Base-by-base conservation (phyloP, 2,329 filamentous ascomycete genomes). In the Chlorencoelia australis region DNA sequence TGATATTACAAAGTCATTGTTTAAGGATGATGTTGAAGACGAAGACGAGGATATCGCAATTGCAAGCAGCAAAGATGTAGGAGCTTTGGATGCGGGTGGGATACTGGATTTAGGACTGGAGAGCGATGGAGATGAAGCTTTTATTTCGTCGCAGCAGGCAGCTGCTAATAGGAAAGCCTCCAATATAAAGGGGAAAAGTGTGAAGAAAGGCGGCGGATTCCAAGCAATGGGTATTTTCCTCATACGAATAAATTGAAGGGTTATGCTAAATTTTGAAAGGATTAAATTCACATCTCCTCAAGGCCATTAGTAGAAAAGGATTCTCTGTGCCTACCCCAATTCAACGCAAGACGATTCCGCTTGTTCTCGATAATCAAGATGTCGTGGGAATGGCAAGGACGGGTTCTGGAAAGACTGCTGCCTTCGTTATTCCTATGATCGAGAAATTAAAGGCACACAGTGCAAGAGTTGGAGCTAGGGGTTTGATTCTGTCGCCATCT, bases 321-420 rank as follows among this genome's bases (percentile, higher is more conserved):
- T 98, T 95, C 62, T 86, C 82, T 1, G 85, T 96, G 3, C 93
- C 93, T 4, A 98, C 91, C 0, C 91, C 91, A 0, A 98, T 98
- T 60, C 91, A 98, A 65, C 77, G 91, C 49, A 96, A 96, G 62
- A 85, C 91, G 2, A 94, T 98, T 31, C 93, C 91, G 4, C 68
- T 96, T 37, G 77, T 98, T 37, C 68, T 96, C 50, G 83, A 93
- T 43, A 75, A 82, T 36, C 84, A 87, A 62, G 91, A 98, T 69
- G 84, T 96, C n/a, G 89, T 98, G 16, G 93, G 88, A 48, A 98
- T 98, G 91, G 91, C 91, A 6, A 73, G 93, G 48, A 98, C 93
- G n/a, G 91, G 91, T 57, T 96, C 88, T 14, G 91, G 91, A 65
- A 98, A 98, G 67, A 98, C 93, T 1, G 91, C 88, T 1, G 91